A percentile compares a stretch with the other conserved stretches of the same genome.
These are phyloP conservation scores for Hymenoscyphus infarciens DNA, from an alignment of 2,329 filamentous ascomycete genomes.

Conservation along the genomic window DNA sequence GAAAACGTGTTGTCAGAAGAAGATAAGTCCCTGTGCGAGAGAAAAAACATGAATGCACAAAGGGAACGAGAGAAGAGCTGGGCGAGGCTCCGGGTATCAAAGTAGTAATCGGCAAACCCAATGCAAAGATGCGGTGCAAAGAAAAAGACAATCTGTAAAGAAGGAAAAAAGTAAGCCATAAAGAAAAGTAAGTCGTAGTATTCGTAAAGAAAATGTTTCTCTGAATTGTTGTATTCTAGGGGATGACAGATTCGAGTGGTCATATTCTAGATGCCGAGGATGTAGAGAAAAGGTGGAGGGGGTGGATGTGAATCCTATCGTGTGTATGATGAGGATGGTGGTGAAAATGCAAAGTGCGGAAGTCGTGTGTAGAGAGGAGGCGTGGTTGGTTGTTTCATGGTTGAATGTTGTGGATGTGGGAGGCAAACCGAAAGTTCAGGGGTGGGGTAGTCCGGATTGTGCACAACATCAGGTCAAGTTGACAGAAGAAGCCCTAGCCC, in stretches of 20 bases:
- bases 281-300: neutral
- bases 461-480: neutral
- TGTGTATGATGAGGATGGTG: neutral
- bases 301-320: slow-evolving; percentile 2
- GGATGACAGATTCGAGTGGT: neutral
- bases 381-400: too few relatives aligned
- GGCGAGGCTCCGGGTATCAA: slow-evolving; percentile 29
- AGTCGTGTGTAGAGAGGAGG: neutral
- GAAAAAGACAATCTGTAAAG: neutral
- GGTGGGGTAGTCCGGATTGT: neutral
- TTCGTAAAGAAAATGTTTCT: neutral
- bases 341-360: neutral
- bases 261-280: neutral
- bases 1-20: neutral
- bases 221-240: neutral
- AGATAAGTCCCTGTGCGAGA: neutral
- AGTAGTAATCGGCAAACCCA: slow-evolving; percentile 30
- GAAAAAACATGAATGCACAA: slow-evolving; percentile 11
- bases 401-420: too few relatives aligned
- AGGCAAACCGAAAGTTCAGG: neutral
- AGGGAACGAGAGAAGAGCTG: slow-evolving; percentile 28
- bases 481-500: neutral
- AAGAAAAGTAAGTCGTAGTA: neutral
- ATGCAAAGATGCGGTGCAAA: slow-evolving; percentile 26
- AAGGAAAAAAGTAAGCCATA: neutral